These are phyloP conservation scores for Cetradonia linearis DNA, from an alignment of 495 filamentous ascomycete species.

Conservation along the genomic window DNA sequence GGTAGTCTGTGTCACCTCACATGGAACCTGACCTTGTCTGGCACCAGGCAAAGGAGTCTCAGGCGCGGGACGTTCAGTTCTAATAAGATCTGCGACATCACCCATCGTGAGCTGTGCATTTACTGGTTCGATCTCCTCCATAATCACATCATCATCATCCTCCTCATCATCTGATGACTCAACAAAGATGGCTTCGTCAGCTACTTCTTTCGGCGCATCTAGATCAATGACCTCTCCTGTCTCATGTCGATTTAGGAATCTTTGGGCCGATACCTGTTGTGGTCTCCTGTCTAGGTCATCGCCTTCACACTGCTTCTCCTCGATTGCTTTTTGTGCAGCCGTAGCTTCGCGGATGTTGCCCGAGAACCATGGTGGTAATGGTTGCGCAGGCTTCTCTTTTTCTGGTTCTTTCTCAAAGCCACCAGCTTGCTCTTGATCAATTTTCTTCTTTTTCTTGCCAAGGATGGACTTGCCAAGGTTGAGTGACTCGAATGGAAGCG, in stretches of 20 bases:
- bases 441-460: constrained; percentile 37
- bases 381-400: constrained; percentile 42
- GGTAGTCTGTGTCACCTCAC: neutral
- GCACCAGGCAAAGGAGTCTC: neutral
- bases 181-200: constrained; percentile 36
- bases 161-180: constrained; percentile 30
- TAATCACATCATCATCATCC: constrained; percentile 41
- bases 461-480: constrained; percentile 54
- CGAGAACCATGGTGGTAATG: constrained; percentile 82
- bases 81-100: constrained; percentile 33
- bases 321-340: constrained; percentile 28
- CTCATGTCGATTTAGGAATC: constrained; percentile 34
- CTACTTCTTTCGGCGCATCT: constrained; percentile 28
- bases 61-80: constrained; percentile 34
- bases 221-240: constrained; percentile 40
- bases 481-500: constrained; percentile 82
- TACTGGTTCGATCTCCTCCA: constrained; percentile 36
- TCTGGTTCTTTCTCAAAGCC: constrained; percentile 54
- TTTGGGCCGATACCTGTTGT: constrained; percentile 22
- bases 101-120: constrained; percentile 31
- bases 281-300: constrained; percentile 16
- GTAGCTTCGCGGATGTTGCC: constrained; percentile 31
- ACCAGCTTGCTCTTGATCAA: constrained; percentile 47
- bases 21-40: neutral
- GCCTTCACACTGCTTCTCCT: constrained; percentile 26